Conservation (phyloP, 805 yeast genomes). For the Nakazawaea ishiwadae region DNA sequence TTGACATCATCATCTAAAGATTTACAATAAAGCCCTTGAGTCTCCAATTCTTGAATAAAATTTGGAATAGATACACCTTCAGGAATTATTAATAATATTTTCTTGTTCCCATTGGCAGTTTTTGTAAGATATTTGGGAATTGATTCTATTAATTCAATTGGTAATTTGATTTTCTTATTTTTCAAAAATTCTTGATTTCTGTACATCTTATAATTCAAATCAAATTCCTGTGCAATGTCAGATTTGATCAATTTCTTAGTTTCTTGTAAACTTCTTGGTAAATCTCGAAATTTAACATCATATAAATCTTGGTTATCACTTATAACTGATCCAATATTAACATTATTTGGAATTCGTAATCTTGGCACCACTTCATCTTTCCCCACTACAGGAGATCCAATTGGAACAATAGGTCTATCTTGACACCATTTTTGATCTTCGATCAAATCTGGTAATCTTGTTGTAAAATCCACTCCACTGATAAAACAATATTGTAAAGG, state of each 20-base stretch:
- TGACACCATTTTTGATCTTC: slow-evolving; percentile 1
- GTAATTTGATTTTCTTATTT: not conserved
- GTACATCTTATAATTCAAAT: slow-evolving; percentile 7
- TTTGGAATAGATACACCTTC: slow-evolving; percentile 8
- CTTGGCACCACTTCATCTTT: not conserved
- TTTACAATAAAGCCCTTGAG: not conserved
- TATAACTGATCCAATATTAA: not conserved
- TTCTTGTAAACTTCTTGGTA: slow-evolving; percentile 7
- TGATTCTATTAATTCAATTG: not conserved
- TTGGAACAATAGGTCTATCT: slow-evolving; percentile 4
- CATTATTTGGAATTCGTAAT: not conserved
- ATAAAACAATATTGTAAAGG: slow-evolving; percentile 12
- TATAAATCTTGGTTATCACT: not conserved
- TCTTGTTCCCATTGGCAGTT: not conserved
- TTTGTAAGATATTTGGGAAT: not conserved
- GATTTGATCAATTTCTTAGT: slow-evolving; percentile 2
- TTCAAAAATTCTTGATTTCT: not conserved
- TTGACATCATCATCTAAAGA: not conserved
- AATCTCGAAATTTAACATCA: slow-evolving; percentile 6
- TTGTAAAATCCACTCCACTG: not conserved
- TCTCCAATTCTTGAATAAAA: not conserved
- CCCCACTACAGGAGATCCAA: slow-evolving; percentile 4
- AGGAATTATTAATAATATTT: slow-evolving; percentile 6
- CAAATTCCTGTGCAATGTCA: slow-evolving; percentile 9
- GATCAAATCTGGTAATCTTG: not conserved